These are phyloP conservation scores for Citrus inodora DNA, from an alignment of 345 rosid genomes.

Conservation along the genomic window DNA sequence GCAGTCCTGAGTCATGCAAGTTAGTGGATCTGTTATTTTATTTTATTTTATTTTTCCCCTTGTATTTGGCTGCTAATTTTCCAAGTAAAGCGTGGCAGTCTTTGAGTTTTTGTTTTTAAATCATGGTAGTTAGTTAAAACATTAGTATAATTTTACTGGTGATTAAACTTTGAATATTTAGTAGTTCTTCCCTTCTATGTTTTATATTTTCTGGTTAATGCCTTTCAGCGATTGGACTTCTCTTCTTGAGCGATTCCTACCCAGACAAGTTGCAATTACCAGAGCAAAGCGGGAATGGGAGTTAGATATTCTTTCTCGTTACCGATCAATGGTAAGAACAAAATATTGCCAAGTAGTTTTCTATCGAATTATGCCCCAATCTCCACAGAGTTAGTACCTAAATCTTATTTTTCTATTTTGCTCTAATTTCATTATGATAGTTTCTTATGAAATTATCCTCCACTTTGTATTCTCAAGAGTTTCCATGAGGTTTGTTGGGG, in stretches of 20 bases:
- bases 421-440: not conserved
- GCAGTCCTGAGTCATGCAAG: constrained; percentile 88
- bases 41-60: not conserved
- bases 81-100: not conserved
- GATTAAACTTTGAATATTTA: not conserved
- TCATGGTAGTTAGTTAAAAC: not conserved
- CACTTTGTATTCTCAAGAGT: too few relatives aligned
- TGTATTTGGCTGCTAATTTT: not conserved
- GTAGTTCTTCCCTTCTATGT: not conserved
- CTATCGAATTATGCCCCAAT: not conserved
- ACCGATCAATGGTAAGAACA: constrained; percentile 67
- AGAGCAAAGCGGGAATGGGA: constrained; percentile 98
- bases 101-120: constrained; percentile 1
- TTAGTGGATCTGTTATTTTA: constrained; percentile 32
- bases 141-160: not conserved
- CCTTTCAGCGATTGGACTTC: constrained; percentile 79
- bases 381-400: not conserved
- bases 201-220: constrained; percentile 15
- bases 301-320: constrained; percentile 86
- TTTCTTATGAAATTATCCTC: not conserved
- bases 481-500: too few relatives aligned
- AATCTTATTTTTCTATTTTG: not conserved
- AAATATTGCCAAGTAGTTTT: constrained; percentile 2
- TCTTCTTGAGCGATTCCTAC: constrained; percentile 85
- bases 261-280: constrained; percentile 93